Base-by-base conservation (phyloP, 2,329 filamentous ascomycete species). In the Alternaria novae-zelandiae region DNA sequence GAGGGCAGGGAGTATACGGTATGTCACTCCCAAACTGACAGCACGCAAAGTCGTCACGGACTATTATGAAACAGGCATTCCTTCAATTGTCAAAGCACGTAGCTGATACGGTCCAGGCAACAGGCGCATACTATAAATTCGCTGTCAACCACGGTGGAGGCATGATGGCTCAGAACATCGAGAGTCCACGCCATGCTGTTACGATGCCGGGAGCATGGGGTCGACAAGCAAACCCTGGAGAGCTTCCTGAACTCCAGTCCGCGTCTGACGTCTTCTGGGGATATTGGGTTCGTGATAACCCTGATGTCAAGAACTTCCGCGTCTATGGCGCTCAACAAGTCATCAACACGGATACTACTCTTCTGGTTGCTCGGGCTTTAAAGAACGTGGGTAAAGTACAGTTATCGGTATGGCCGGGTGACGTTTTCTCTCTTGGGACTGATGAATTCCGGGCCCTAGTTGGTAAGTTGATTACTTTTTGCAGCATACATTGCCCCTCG, bases 261-360 rank as follows among this genome's bases (percentile, higher is more conserved):
- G 32, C 46, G 11, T 71, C 73, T 1, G 73, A 76, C 11, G 30
- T 75, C 21, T 62, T 71, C 30, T 76, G 72, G 73, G 64, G 53
- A 4, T 68, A 64, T 36, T 75, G 72, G 69, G n/a, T 51, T 15
- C 59, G 61, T 2, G 58, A 64, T 3, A 72, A 74, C 17, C 30
- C 45, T 0, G 50, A 73, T 25, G 6, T 74, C 36, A 67, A 57
- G n/a, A 73, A 69, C 10, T 58, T 74, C 10, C 63, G 59, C 5
- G 53, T 69, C 17, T 74, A 74, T 23, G 64, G 44, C 21, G 67
- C 63, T 8, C 17, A 68, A 7, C 46, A 63, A 2, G 43, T 74
- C 13, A 28, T 66, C 13, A 74, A 75, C 15, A 45, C 60, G 0
- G 59, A 66, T 0, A 74, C 72, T 3, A 43, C 54, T 15, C 28